phyloP scores from a whole-genome alignment of 805 yeast genomes.

The Candida suzukii region DNA sequence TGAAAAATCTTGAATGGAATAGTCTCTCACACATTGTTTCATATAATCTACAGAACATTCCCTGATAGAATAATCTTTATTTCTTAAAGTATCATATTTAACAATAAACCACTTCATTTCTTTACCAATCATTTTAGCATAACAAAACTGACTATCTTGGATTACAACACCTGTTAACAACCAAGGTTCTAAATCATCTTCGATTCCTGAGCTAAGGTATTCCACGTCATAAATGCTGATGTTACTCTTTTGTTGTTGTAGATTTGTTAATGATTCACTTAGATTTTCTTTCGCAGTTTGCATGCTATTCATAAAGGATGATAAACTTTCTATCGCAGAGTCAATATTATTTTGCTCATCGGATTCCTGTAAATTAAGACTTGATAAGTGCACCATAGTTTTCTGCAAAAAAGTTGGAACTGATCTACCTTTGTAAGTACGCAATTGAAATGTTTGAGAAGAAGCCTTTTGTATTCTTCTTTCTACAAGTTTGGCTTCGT shows the following conservation, averaged over 20 bases:
- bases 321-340: slow-evolving; percentile 16
- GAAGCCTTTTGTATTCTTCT: slow-evolving; percentile 8
- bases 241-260: slow-evolving; percentile 9
- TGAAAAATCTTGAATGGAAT: slow-evolving; percentile 19
- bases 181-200: slow-evolving; percentile 27
- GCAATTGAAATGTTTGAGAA: slow-evolving; percentile 14
- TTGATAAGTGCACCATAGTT: slow-evolving; percentile 19
- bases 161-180: slow-evolving; percentile 30
- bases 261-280: slow-evolving; percentile 7
- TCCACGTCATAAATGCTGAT: slow-evolving; percentile 22
- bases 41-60: slow-evolving; percentile 19
- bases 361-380: not conserved
- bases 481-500: slow-evolving; percentile 9
- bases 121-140: slow-evolving; percentile 12
- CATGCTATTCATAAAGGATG: slow-evolving; percentile 8
- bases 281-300: slow-evolving; percentile 5
- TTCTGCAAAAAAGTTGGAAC: slow-evolving; percentile 18
- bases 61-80: slow-evolving; percentile 13
- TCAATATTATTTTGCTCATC: slow-evolving; percentile 6
- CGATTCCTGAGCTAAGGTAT: slow-evolving; percentile 14
- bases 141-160: slow-evolving; percentile 25
- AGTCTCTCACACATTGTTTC: slow-evolving; percentile 10
- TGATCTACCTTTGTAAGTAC: slow-evolving; percentile 26
- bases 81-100: slow-evolving; percentile 18
- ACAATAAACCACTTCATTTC: slow-evolving; percentile 23